These are phyloP conservation scores for Plectosphaerella plurivora DNA, from an alignment of 2,329 filamentous ascomycete species.

Conservation along the genomic window DNA sequence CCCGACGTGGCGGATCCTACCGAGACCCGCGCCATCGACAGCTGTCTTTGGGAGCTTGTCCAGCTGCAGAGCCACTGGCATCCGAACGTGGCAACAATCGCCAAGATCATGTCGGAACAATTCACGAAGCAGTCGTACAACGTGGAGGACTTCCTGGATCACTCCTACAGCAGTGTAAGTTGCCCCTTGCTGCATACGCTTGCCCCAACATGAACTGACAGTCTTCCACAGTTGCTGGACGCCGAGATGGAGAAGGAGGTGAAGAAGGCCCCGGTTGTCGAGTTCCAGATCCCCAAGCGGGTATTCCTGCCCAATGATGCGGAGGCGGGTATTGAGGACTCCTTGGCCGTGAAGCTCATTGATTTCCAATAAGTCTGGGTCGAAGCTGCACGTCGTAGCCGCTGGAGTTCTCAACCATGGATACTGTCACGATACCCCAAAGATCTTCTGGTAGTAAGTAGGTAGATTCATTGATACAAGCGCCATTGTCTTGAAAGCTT, in stretches of 20 bases:
- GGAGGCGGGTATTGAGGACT: conserved; percentile 43
- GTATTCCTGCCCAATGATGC: conserved; percentile 60
- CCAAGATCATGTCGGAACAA: conserved; percentile 91
- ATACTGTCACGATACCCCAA: too few relatives aligned
- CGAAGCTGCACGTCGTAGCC: not conserved
- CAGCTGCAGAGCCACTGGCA: conserved; percentile 92
- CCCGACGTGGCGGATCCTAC: conserved; percentile 75
- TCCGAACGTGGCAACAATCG: conserved; percentile 90
- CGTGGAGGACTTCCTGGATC: conserved; percentile 94
- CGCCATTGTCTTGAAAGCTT: not conserved
- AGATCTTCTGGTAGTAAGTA: not conserved
- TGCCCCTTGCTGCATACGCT: not conserved
- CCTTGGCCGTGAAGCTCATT: conserved; percentile 57
- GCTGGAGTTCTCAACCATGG: not conserved
- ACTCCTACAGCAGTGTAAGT: conserved; percentile 79
- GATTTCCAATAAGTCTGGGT: conserved; percentile 37
- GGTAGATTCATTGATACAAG: not conserved
- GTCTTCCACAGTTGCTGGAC: conserved; percentile 62
- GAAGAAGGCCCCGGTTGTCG: conserved; percentile 82
- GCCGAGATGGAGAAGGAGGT: conserved; percentile 78
- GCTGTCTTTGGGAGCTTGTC: conserved; percentile 90
- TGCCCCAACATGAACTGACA: conserved; percentile 22
- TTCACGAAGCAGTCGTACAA: conserved; percentile 96
- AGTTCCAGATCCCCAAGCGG: conserved; percentile 88
- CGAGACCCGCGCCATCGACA: conserved; percentile 82